phyloP scores from a whole-genome alignment of 257 asterid genomes.

The Nyctanthes arbortristis region DNA sequence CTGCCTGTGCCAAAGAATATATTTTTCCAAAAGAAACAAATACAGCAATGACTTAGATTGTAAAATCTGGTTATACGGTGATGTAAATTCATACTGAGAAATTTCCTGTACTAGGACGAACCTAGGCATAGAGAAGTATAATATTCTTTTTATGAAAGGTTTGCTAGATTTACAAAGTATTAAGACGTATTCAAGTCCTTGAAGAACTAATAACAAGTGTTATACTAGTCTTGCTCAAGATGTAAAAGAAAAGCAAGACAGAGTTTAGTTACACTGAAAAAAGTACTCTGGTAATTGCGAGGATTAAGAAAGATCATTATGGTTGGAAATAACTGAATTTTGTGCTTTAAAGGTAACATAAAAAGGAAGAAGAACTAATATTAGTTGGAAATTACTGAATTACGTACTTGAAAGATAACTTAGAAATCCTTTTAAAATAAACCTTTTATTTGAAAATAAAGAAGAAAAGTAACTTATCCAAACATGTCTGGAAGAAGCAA shows the following conservation, averaged over 20 bases:
- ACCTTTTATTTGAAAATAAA: neutral
- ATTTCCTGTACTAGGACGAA: neutral
- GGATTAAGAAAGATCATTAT: neutral
- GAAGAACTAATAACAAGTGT: neutral
- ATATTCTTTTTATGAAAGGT: neutral
- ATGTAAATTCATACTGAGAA: neutral
- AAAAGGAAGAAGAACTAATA: too few relatives aligned
- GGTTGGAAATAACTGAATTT: neutral
- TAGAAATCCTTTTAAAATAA: neutral
- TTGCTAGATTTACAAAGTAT: neutral
- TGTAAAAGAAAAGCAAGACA: neutral
- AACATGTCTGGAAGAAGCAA: neutral
- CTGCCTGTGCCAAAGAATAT: constrained; percentile 59
- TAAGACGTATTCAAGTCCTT: neutral
- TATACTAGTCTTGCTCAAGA: neutral
- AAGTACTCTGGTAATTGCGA: neutral
- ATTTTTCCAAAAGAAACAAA: constrained; percentile 20
- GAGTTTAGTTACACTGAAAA: neutral
- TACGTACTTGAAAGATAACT: neutral
- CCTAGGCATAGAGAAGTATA: constrained; percentile 16
- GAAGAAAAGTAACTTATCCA: neutral
- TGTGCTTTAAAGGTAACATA: neutral
- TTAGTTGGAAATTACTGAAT: neutral
- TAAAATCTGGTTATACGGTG: neutral
- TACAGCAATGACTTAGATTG: neutral